These are phyloP conservation scores for Chalara sp. DNA, from an alignment of 2,329 filamentous ascomycete species.

Conservation along the genomic window DNA sequence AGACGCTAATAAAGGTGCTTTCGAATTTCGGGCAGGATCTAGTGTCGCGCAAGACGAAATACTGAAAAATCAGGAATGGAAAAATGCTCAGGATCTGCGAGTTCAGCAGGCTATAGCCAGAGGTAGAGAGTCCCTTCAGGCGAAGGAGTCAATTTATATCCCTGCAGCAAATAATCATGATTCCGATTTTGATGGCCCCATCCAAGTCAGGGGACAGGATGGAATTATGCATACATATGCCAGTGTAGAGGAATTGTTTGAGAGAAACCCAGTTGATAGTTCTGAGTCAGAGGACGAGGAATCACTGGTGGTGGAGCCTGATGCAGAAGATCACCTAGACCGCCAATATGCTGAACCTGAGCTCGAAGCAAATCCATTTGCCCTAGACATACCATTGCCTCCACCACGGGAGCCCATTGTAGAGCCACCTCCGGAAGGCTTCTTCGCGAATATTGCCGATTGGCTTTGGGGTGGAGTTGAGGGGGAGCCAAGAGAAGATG, in stretches of 20 bases:
- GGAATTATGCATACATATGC: slow-evolving; percentile 8
- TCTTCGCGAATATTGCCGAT: slow-evolving; percentile 42
- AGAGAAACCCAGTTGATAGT: slow-evolving; percentile 14
- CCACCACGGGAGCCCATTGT: slow-evolving; percentile 9
- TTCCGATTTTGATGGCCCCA: slow-evolving; percentile 4
- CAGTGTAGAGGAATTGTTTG: slow-evolving; percentile 17
- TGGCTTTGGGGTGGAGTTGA: slow-evolving; percentile 55
- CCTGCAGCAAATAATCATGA: neutral
- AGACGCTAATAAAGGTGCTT: no score
- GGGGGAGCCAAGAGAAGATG: slow-evolving; percentile 35
- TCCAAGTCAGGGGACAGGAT: slow-evolving; percentile 15
- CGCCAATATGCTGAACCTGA: no score
- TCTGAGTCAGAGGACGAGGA: slow-evolving; percentile 14
- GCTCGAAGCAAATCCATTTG: slow-evolving; percentile 7
- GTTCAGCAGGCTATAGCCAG: slow-evolving; percentile 11
- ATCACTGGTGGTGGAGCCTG: neutral
- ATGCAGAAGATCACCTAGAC: neutral
- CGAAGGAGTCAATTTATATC: neutral
- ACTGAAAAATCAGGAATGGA: slow-evolving; percentile 8
- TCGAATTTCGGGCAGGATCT: no score
- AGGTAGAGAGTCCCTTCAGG: slow-evolving; percentile 6
- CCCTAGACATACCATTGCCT: slow-evolving; percentile 12
- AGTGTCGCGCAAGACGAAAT: no score
- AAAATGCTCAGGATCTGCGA: slow-evolving; percentile 10
- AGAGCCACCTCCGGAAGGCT: slow-evolving; percentile 21